Evolutionary conservation across 768 basidiomycete species (phyloP), one percentile per base, ranked within the genome.

Genomic region (Chalciporus piperatus): DNA sequence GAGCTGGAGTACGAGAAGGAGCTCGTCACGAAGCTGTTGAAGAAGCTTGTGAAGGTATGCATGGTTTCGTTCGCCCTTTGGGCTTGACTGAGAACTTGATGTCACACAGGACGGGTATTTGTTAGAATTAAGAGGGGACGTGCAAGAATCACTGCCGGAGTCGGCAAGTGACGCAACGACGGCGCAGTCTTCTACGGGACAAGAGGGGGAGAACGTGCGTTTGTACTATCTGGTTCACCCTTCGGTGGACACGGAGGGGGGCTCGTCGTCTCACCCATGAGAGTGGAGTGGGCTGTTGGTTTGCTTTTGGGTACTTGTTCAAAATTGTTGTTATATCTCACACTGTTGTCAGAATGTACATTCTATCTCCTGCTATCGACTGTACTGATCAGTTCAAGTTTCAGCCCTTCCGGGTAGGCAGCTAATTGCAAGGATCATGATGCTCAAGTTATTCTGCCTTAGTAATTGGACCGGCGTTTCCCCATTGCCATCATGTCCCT

Each of bases 151-250:
- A 13, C 70, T 92, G 47, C 83, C 74, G 22, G 70, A 79, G 35
- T 85, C 84, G 4, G 76, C 76, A 59, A 82, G 80, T 39, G 85
- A 85, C 41, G 80, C 80, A 48, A 82, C 76, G 46, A 40, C 55
- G 37, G 56, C 59, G 28, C 75, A 74, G 49, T 77, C 80, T 39
- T 78, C 80, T 25, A 77, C 78, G 12, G 67, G 70, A 44, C 69
- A 74, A 52, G 77, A 76, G 10, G 81, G 76, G 10, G 80, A 80
- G 38, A 80, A 84, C 56, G 72, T 83, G 13, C 84, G 87, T 17
- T 79, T 92, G 43, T 87, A 84, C 67, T 95, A 94, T 64, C 85
- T 95, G 83, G 91, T 96, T 3, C 93, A 94, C 73, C 91, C 91
- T 1, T 81, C 84, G 2, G 90, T 93, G 32, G 91, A 93, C 61